These are phyloP conservation scores for Glycine soja DNA, from an alignment of 306 rosid genomes.

Conservation along the genomic window DNA sequence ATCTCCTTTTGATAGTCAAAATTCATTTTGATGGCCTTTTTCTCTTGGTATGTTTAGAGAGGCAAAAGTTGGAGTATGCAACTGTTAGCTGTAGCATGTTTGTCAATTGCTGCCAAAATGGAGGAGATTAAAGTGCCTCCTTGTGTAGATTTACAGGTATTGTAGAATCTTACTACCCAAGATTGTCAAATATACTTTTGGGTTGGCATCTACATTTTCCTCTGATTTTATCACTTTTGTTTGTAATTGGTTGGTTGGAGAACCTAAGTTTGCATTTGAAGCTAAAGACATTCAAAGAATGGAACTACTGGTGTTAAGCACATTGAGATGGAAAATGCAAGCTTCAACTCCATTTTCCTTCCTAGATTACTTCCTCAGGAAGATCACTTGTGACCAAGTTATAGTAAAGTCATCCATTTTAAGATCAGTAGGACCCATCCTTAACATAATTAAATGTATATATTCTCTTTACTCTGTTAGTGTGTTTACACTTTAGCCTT, in stretches of 20 bases:
- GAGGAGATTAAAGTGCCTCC: conserved; percentile 64
- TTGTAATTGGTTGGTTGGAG: conserved; percentile 61
- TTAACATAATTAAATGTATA: conserved; percentile 62
- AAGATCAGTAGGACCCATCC: conserved; percentile 58
- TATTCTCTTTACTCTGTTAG: conserved; percentile 18
- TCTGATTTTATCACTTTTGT: conserved; percentile 8
- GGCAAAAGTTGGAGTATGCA: conserved; percentile 62
- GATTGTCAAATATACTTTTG: conserved; percentile 32
- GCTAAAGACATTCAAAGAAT: conserved; percentile 61
- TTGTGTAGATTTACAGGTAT: conserved; percentile 65
- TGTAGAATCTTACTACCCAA: not conserved
- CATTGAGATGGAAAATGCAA: conserved; percentile 80
- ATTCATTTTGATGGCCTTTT: conserved; percentile 29
- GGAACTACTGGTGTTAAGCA: conserved; percentile 74
- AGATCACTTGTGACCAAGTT: conserved; percentile 51
- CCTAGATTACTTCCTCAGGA: conserved; percentile 67
- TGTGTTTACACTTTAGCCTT: not conserved
- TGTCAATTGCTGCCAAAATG: conserved; percentile 76
- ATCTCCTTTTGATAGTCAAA: conserved; percentile 26
- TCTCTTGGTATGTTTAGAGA: conserved; percentile 47
- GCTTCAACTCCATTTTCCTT: conserved; percentile 71
- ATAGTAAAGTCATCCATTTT: conserved; percentile 38
- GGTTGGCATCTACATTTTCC: not conserved
- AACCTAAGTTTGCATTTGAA: conserved; percentile 63
- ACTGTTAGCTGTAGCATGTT: conserved; percentile 75